These are phyloP conservation scores for Xylaria palmicola DNA, from an alignment of 495 filamentous ascomycete species.

Conservation along the genomic window DNA sequence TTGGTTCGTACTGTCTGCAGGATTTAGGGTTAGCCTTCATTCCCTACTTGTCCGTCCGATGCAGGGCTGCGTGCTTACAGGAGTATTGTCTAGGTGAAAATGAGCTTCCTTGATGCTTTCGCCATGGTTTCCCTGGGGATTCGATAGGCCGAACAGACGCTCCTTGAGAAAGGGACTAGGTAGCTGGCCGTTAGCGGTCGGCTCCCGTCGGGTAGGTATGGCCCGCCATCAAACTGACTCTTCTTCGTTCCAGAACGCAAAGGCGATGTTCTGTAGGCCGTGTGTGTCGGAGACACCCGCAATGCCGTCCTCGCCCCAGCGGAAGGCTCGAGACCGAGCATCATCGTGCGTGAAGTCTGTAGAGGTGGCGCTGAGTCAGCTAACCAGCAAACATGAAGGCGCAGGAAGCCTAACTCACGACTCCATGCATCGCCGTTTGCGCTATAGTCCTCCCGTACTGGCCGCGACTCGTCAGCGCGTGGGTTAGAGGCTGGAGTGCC, in stretches of 20 bases:
- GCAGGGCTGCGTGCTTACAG: conserved; percentile 39
- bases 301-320: conserved; percentile 98
- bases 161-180: conserved; percentile 92
- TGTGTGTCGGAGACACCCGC: conserved; percentile 93
- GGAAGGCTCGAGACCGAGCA: conserved; percentile 79
- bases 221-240: conserved; percentile 57
- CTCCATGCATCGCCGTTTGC: conserved; percentile 92
- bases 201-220: neutral
- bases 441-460: conserved; percentile 91
- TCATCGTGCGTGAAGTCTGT: conserved; percentile 91
- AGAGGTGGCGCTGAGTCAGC: conserved; percentile 5
- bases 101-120: conserved; percentile 95
- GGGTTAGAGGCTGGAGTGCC: conserved; percentile 20
- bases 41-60: neutral
- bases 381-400: neutral
- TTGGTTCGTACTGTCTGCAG: conserved; percentile 43
- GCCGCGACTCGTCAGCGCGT: conserved; percentile 26
- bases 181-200: conserved; percentile 14
- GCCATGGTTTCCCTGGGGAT: conserved; percentile 94
- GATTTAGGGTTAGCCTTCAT: neutral
- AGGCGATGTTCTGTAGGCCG: conserved; percentile 85
- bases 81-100: conserved; percentile 94
- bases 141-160: conserved; percentile 88
- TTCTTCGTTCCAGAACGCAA: conserved; percentile 96
- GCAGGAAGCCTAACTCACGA: conserved; percentile 56